Conservation (phyloP, 768 basidiomycete species). For the Termitomyces sp. region DNA sequence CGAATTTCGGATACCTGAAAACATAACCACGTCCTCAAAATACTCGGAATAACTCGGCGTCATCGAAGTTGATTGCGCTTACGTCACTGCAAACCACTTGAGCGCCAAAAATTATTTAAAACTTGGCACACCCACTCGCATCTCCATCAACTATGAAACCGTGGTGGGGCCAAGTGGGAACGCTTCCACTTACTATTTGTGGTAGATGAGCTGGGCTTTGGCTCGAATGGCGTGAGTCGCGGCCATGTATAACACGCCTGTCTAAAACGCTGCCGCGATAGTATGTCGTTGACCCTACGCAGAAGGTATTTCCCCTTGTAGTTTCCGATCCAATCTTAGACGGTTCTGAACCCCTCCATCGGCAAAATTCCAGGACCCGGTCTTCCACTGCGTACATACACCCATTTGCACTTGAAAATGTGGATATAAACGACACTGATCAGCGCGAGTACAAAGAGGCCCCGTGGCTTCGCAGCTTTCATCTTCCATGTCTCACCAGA, state of each 20-base stretch:
- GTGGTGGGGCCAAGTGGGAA: slow-evolving; percentile 9
- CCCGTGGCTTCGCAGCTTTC: slow-evolving; percentile 1
- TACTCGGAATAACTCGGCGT: slow-evolving; percentile 15
- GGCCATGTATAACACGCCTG: not conserved
- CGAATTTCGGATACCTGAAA: slow-evolving; percentile 5
- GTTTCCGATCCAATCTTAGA: slow-evolving; percentile 16
- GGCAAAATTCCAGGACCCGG: slow-evolving; percentile 7
- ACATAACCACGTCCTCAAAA: slow-evolving; percentile 17
- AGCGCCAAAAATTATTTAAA: slow-evolving; percentile 9
- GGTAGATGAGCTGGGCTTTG: slow-evolving; percentile 10
- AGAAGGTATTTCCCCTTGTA: slow-evolving; percentile 15
- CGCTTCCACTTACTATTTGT: slow-evolving; percentile 6
- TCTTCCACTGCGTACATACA: slow-evolving; percentile 10
- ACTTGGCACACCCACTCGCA: slow-evolving; percentile 7
- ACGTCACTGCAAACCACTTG: slow-evolving; percentile 11
- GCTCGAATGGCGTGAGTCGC: slow-evolving; percentile 2
- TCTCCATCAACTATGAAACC: slow-evolving; percentile 18
- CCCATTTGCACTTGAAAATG: slow-evolving; percentile 11
- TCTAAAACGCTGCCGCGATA: not conserved
- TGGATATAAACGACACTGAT: slow-evolving; percentile 12
- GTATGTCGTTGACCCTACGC: not conserved
- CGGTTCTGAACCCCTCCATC: not conserved
- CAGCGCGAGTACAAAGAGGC: slow-evolving; percentile 7
- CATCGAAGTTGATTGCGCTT: not conserved
- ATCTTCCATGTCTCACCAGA: slow-evolving; percentile 10